Conservation (phyloP, 495 filamentous ascomycete genomes). For the Talaromyces adpressus region DNA sequence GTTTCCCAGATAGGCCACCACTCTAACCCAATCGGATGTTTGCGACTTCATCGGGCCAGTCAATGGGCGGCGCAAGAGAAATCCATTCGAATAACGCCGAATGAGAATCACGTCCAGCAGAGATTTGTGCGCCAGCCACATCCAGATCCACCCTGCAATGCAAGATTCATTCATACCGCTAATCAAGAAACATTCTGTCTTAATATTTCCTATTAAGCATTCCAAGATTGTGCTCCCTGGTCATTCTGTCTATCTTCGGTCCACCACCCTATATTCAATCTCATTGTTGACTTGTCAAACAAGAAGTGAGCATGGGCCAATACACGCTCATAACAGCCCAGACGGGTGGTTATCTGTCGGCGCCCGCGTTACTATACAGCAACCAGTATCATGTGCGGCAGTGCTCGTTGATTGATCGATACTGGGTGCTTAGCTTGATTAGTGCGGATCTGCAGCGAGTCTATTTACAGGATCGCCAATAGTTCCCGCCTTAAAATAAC, state of each 20-base stretch:
- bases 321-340: not conserved
- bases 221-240: not conserved
- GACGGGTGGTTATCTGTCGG: not conserved
- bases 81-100: not conserved
- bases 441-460: not conserved
- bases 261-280: not conserved
- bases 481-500: not conserved
- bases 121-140: not conserved
- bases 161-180: not conserved
- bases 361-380: not conserved
- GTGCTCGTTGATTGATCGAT: not conserved
- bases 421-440: not conserved
- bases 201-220: not conserved
- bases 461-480: conserved; percentile 2
- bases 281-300: conserved; percentile 1
- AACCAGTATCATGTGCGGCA: not conserved
- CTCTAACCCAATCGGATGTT: conserved; percentile 6
- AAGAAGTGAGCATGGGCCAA: not conserved
- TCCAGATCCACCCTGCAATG: not conserved
- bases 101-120: not conserved
- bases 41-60: not conserved
- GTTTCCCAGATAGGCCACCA: not conserved
- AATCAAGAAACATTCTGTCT: not conserved
- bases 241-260: not conserved
- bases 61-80: not conserved